phyloP scores from a whole-genome alignment of 257 asterid species.

The Orobanche coerulescens region DNA sequence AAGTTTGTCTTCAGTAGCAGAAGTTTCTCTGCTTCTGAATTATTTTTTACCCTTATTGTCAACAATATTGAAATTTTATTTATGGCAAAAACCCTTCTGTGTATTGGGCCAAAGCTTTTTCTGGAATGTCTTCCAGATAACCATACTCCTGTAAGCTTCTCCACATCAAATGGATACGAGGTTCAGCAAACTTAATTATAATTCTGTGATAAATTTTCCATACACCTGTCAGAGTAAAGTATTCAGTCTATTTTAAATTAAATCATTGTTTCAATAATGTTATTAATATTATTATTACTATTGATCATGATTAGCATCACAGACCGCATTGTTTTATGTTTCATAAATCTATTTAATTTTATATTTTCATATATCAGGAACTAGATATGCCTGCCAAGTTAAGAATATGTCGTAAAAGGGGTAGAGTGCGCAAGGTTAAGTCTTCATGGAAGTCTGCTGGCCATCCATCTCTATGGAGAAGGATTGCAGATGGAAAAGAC shows the following conservation, averaged over 20 bases:
- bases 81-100: not conserved
- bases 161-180: not conserved
- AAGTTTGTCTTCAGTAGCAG: not conserved
- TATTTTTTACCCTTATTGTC: not conserved
- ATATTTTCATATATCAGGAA: constrained; percentile 38
- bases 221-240: too few relatives aligned
- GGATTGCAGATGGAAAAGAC: constrained; percentile 82
- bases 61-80: not conserved
- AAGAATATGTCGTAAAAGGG: constrained; percentile 81
- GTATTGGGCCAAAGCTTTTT: not conserved
- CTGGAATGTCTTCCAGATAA: not conserved
- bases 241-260: not conserved
- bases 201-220: constrained; percentile 1
- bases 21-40: constrained; percentile 2
- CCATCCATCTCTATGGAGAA: constrained; percentile 95
- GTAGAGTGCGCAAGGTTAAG: constrained; percentile 80
- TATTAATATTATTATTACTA: too few relatives aligned
- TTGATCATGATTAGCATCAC: constrained; percentile 1
- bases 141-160: not conserved
- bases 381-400: constrained; percentile 53
- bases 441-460: constrained; percentile 96
- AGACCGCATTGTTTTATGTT: not conserved
- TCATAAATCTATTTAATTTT: not conserved
- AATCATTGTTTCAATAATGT: not conserved
- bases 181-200: not conserved